phyloP scores from a whole-genome alignment of 495 filamentous ascomycete genomes.

The Podospora australis region DNA sequence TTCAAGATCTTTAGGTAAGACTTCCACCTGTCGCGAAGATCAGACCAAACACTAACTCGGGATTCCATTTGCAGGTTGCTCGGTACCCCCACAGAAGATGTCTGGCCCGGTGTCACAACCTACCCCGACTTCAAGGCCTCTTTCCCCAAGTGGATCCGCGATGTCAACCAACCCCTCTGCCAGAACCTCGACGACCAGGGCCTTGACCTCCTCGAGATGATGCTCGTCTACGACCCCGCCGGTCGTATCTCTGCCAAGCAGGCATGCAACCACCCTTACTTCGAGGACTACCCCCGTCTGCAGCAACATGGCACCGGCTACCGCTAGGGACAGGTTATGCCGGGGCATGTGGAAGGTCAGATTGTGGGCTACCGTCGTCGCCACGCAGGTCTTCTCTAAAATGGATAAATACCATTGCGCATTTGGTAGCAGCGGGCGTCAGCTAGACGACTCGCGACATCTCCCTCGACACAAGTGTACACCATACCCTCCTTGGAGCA shows the following conservation, averaged over 20 bases:
- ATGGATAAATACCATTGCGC: too few species aligned
- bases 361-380: too few species aligned
- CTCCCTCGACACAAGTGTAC: too few species aligned
- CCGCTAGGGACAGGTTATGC: conserved; percentile 18
- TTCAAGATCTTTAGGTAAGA: conserved; percentile 97
- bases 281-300: conserved; percentile 55
- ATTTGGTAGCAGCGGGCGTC: too few species aligned
- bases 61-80: conserved; percentile 57
- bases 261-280: conserved; percentile 88
- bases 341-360: too few species aligned
- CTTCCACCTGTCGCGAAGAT: background rate
- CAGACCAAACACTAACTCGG: too few species aligned
- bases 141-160: conserved; percentile 92
- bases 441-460: too few species aligned
- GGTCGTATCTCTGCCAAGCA: conserved; percentile 93
- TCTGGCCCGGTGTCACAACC: conserved; percentile 94
- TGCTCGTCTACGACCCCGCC: conserved; percentile 93
- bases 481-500: background rate
- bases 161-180: conserved; percentile 47
- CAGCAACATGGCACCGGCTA: conserved; percentile 36
- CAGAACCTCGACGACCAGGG: conserved; percentile 63
- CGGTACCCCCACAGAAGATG: conserved; percentile 80
- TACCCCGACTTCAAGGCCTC: conserved; percentile 97
- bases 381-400: too few species aligned
- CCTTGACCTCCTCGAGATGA: conserved; percentile 78